These are phyloP conservation scores for Coemansia sp. DNA, from an alignment of 192 early-diverging fungal species.

Conservation along the genomic window DNA sequence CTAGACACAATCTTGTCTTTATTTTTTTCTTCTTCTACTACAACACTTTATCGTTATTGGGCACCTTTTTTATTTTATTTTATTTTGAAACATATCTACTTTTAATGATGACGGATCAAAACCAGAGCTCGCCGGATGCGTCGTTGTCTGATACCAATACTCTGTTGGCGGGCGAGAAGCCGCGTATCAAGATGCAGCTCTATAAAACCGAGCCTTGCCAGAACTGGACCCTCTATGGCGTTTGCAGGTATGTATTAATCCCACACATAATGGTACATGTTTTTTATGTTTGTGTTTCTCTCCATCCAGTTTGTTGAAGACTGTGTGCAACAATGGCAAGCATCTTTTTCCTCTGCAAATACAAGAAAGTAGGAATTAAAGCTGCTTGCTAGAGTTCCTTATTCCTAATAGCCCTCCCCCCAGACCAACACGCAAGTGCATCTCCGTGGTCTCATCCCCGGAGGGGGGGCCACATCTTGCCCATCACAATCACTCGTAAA, in stretches of 20 bases:
- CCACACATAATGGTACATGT: background rate
- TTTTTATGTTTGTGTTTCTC: background rate
- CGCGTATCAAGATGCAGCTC: constrained; percentile 56
- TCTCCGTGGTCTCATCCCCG: background rate
- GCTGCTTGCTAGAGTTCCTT: too few relatives aligned
- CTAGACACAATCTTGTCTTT: too few relatives aligned
- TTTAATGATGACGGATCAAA: constrained; percentile 4
- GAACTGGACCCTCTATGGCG: constrained; percentile 49
- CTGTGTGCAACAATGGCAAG: background rate
- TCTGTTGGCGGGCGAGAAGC: constrained; percentile 18
- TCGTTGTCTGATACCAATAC: background rate
- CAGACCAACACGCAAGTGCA: too few relatives aligned
- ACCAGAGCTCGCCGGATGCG: background rate
- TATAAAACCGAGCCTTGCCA: constrained; percentile 80
- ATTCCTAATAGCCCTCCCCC: too few relatives aligned
- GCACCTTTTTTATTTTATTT: too few relatives aligned
- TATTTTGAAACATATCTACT: background rate
- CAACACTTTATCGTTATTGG: too few relatives aligned
- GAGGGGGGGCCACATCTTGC: too few relatives aligned
- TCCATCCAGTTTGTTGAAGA: background rate
- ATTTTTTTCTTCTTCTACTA: too few relatives aligned
- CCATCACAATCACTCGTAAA: background rate
- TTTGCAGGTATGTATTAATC: constrained; percentile 56
- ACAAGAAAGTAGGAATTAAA: background rate
- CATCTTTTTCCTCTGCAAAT: background rate